phyloP scores from a whole-genome alignment of 305 asterid species.

The Fraxinus paxiana region DNA sequence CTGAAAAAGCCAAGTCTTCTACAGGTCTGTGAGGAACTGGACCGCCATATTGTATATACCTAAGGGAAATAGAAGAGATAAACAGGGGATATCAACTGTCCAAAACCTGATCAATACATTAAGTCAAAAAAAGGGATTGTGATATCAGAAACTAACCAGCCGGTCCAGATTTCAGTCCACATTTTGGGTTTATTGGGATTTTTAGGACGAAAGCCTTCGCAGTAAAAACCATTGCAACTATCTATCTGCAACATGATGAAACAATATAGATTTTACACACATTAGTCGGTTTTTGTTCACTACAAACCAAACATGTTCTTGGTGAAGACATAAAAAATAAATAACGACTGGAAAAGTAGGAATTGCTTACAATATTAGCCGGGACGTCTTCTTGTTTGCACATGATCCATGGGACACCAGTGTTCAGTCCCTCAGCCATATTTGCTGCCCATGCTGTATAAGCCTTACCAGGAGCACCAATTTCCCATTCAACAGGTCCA shows the following conservation, averaged over 20 bases:
- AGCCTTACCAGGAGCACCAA: slow-evolving; percentile 80
- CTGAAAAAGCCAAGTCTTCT: slow-evolving; percentile 84
- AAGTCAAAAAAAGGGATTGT: not conserved
- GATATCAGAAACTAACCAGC: slow-evolving; percentile 46
- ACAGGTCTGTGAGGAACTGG: slow-evolving; percentile 64
- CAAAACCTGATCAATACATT: not conserved
- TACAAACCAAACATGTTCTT: not conserved
- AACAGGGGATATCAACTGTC: not conserved
- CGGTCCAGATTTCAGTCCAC: slow-evolving; percentile 92
- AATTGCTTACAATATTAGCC: slow-evolving; percentile 58
- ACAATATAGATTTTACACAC: not conserved
- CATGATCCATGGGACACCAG: slow-evolving; percentile 96
- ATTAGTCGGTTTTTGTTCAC: not conserved
- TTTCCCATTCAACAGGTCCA: slow-evolving; percentile 73
- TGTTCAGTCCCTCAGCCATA: slow-evolving; percentile 68
- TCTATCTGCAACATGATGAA: slow-evolving; percentile 49
- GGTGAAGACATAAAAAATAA: not conserved
- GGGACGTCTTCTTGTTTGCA: slow-evolving; percentile 90
- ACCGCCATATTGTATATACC: slow-evolving; percentile 80
- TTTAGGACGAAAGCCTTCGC: slow-evolving; percentile 69
- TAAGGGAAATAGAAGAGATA: slow-evolving; percentile 19
- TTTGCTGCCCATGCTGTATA: slow-evolving; percentile 75
- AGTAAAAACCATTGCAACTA: slow-evolving; percentile 83
- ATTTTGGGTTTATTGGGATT: slow-evolving; percentile 73
- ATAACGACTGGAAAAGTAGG: not conserved